Conservation (phyloP, 495 filamentous ascomycete genomes). For the Penicillium coprophilum region DNA sequence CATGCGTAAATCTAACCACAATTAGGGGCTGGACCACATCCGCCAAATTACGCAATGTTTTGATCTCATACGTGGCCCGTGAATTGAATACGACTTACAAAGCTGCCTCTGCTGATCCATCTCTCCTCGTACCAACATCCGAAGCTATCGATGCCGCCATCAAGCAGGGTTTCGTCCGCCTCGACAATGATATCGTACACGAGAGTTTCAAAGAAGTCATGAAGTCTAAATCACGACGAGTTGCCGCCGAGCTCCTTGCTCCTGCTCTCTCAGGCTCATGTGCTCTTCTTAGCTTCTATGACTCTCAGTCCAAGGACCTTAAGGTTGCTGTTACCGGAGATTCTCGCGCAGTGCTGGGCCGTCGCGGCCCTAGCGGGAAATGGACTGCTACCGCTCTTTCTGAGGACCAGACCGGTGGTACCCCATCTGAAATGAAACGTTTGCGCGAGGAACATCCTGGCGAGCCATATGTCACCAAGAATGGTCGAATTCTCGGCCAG, state of each 20-base stretch:
- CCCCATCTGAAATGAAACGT: conserved; percentile 75
- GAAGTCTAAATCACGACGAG: conserved; percentile 78
- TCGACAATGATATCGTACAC: conserved; percentile 92
- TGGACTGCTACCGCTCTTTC: conserved; percentile 90
- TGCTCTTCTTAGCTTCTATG: conserved; percentile 94
- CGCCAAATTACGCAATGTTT: conserved; percentile 86
- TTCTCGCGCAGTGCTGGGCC: conserved; percentile 87
- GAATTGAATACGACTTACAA: conserved; percentile 95
- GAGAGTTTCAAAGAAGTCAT: conserved; percentile 84
- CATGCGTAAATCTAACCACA: conserved; percentile 17
- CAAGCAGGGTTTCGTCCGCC: conserved; percentile 81
- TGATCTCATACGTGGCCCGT: conserved; percentile 88
- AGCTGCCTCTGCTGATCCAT: conserved; percentile 61
- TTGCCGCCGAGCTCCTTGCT: conserved; percentile 86
- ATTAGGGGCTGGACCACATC: conserved; percentile 96
- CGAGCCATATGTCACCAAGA: conserved; percentile 78
- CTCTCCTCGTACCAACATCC: conserved; percentile 56
- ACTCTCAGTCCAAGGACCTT: conserved; percentile 76
- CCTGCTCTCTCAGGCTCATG: conserved; percentile 95
- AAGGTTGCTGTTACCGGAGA: conserved; percentile 94
- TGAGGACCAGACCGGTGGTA: conserved; percentile 89
- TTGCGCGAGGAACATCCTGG: conserved; percentile 83
- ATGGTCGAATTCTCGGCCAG: conserved; percentile 87
- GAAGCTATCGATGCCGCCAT: conserved; percentile 87
- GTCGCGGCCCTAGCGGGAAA: conserved; percentile 74